Evolutionary conservation across 2,329 filamentous ascomycete species (phyloP).

Genomic region (Neophaeococcomyces aloes): DNA sequence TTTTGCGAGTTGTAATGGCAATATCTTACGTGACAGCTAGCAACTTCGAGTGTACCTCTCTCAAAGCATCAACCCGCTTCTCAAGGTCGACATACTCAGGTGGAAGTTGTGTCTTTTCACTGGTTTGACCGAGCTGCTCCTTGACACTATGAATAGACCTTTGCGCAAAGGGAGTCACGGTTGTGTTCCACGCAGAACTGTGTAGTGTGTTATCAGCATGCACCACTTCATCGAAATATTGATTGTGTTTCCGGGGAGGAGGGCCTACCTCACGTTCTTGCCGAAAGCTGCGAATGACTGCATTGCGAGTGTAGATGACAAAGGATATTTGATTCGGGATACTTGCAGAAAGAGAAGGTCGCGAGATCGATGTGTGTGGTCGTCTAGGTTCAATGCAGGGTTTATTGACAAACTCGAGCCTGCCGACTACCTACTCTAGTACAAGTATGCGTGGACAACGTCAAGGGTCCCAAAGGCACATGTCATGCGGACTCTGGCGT

Average conservation of each 20-base stretch:
- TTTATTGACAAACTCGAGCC: no score
- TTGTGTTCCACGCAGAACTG: constrained; percentile 53
- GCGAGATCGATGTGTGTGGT: no score
- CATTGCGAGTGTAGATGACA: constrained; percentile 36
- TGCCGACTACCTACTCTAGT: no score
- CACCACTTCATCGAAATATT: constrained; percentile 14
- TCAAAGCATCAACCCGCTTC: constrained; percentile 95
- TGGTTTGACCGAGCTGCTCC: constrained; percentile 88
- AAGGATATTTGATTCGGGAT: background rate
- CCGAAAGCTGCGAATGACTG: constrained; percentile 60
- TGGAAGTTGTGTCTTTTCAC: constrained; percentile 95
- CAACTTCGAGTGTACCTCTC: constrained; percentile 94
- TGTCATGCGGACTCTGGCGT: no score
- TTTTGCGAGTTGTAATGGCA: background rate
- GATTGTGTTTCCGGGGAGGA: no score
- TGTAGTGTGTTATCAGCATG: constrained; percentile 31
- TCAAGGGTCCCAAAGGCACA: no score
- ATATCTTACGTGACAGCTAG: constrained; percentile 71
- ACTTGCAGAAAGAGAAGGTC: no score
- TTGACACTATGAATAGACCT: constrained; percentile 96
- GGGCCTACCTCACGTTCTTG: constrained; percentile 54
- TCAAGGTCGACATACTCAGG: constrained; percentile 97
- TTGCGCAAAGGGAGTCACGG: constrained; percentile 83
- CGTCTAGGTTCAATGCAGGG: no score
- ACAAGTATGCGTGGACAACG: no score